Conservation (phyloP, 2,329 filamentous ascomycete genomes). For the Colletotrichum destructivum region DNA sequence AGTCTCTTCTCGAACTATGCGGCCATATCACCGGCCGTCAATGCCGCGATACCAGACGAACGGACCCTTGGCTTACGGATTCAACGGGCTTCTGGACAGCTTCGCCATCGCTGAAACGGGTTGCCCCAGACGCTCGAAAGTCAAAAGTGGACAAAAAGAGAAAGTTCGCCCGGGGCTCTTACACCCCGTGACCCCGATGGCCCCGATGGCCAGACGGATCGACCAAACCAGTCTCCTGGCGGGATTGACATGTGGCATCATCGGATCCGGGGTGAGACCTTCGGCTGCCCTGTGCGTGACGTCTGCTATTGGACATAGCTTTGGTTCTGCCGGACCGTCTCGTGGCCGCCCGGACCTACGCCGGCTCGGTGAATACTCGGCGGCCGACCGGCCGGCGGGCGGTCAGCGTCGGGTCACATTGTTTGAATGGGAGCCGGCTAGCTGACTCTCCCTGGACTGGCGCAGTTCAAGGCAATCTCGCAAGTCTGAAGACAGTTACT, state of each 20-base stretch:
- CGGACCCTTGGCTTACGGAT: neutral
- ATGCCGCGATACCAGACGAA: neutral
- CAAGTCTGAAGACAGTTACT: constrained; percentile 2
- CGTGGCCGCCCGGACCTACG: constrained; percentile 18
- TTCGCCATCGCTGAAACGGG: constrained; percentile 25
- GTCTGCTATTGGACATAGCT: neutral
- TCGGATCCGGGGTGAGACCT: constrained; percentile 32
- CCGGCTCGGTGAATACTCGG: constrained; percentile 21
- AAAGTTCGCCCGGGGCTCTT: neutral
- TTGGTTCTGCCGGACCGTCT: constrained; percentile 12
- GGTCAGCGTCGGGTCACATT: neutral
- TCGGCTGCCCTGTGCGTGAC: constrained; percentile 32
- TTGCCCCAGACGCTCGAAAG: constrained; percentile 18
- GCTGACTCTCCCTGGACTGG: neutral
- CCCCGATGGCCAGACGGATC: constrained; percentile 34
- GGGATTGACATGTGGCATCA: constrained; percentile 37
- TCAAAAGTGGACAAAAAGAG: constrained; percentile 10
- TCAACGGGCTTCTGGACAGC: constrained; percentile 2
- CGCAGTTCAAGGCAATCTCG: neutral
- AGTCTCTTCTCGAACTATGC: neutral
- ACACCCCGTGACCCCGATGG: neutral
- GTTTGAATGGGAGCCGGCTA: constrained; percentile 13
- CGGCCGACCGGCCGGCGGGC: neutral
- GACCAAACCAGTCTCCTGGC: constrained; percentile 31
- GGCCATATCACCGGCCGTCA: neutral